phyloP scores from a whole-genome alignment of 257 asterid species.

The Solanum virginianum region DNA sequence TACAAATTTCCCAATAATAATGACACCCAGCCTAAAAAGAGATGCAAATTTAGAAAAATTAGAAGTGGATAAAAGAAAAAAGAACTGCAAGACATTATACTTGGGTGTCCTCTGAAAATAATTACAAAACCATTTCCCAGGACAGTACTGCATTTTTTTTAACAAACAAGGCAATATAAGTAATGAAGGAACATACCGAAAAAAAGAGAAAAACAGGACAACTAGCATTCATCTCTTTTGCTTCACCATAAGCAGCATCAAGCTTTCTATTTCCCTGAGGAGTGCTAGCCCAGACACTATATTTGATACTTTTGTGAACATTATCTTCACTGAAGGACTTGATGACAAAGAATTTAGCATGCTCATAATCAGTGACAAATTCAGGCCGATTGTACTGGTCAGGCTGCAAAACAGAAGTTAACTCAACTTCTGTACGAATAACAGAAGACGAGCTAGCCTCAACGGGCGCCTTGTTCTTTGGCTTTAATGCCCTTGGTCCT shows the following conservation, averaged over 20 bases:
- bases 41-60: neutral
- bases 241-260: conserved; percentile 82
- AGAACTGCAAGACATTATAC: neutral
- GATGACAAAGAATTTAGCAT: conserved; percentile 78
- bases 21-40: neutral
- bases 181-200: conserved; percentile 49
- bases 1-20: neutral
- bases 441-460: conserved; percentile 62
- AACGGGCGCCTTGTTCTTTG: conserved; percentile 39
- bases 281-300: conserved; percentile 94
- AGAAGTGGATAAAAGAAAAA: neutral
- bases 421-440: conserved; percentile 38
- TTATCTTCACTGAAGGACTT: conserved; percentile 98
- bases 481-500: conserved; percentile 95
- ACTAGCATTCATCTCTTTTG: conserved; percentile 48
- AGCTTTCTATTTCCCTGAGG: conserved; percentile 91
- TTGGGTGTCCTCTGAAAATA: neutral
- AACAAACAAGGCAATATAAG: neutral
- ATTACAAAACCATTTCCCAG: neutral
- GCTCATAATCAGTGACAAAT: conserved; percentile 54
- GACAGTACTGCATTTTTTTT: neutral
- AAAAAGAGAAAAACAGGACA: conserved; percentile 87
- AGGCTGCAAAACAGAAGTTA: conserved; percentile 40
- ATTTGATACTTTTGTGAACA: conserved; percentile 90
- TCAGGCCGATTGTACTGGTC: conserved; percentile 57